Base-by-base conservation (phyloP, 2,329 filamentous ascomycete species). In the Pyrenochaeta sp. region DNA sequence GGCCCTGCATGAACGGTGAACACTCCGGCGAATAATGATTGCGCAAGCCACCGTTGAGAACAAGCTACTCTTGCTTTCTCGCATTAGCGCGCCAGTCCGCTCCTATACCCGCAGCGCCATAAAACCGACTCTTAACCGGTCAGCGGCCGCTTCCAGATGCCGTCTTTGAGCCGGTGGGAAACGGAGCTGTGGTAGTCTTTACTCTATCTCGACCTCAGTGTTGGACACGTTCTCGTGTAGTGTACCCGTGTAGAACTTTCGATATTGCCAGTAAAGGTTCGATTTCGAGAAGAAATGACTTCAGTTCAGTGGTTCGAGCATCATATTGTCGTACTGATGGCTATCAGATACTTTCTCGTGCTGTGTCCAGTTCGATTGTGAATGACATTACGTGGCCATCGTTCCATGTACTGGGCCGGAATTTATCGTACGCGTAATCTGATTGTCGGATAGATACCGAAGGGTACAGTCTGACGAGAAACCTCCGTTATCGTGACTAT, bases 141-240 rank as follows among this genome's bases (percentile, higher is more conserved):
- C 45, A 27, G 22, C 8, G 8, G 40, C 40, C 22, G 40, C 22
- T 25, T 19, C 40, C 40, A 34, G 27, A 22, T 47, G 5, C 12
- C 28, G 52, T 49, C 28, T 24, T 24, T 28, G 51, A 25, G 37
- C 45, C 45, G 24, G 52, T 43, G 28, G 24, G 15, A 12, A 37
- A 27, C 28, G 25, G 45, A 37, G 25, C 10, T 13, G 5, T 22
- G 24, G 28, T 62, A 56, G 58, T 40, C 30, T 27, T 24, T 43
- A 59, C 55, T 54, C 37, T 61, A 61, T 61, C 39, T 56, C 10
- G 12, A 61, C 61, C 19, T 47, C 45, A 39, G 15, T 19, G 4
- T 13, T 39, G 36, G 13, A 6, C 5, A n/a, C 36, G 15, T 39
- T 19, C 13, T n/a, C 36, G 13, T n/a, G 36, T 6, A 5, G 9